phyloP scores from a whole-genome alignment of 2,329 filamentous ascomycete genomes.

The Colletotrichum sp. region DNA sequence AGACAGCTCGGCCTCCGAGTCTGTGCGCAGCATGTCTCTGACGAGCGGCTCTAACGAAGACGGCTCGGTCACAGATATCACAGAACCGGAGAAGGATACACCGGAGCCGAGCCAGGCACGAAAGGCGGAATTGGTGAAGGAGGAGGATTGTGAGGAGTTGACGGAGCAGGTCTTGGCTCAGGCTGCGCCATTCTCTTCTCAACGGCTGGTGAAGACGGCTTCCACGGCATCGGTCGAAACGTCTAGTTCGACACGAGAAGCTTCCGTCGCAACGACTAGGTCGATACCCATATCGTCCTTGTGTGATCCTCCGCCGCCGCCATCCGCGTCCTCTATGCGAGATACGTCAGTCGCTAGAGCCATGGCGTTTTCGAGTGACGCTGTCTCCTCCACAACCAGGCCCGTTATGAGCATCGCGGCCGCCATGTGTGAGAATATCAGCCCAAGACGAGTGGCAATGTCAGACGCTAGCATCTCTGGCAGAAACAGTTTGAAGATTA shows the following conservation, averaged over 20 bases:
- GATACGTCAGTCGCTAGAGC: not conserved
- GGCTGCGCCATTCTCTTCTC: constrained; percentile 8
- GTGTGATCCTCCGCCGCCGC: constrained; percentile 16
- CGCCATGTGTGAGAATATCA: not conserved
- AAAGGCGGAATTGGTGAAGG: constrained; percentile 34
- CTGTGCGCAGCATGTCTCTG: constrained; percentile 29
- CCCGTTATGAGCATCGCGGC: constrained; percentile 17
- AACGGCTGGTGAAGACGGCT: not conserved
- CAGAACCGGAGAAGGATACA: constrained; percentile 55
- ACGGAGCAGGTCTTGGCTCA: constrained; percentile 19
- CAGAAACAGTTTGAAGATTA: not conserved
- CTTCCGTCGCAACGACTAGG: not conserved
- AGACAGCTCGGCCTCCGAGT: constrained; percentile 41
- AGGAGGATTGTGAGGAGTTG: constrained; percentile 33
- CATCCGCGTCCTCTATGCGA: not conserved
- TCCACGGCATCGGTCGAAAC: not conserved
- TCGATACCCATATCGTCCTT: constrained; percentile 18
- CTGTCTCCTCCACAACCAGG: not conserved
- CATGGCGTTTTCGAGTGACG: not conserved
- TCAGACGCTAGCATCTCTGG: not conserved
- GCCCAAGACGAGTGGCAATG: not conserved
- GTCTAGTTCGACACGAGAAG: not conserved
- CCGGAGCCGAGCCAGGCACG: constrained; percentile 42
- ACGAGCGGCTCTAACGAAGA: constrained; percentile 37
- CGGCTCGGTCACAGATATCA: constrained; percentile 47